phyloP scores from a whole-genome alignment of 78 protist species.

The Paulinella micropora region DNA sequence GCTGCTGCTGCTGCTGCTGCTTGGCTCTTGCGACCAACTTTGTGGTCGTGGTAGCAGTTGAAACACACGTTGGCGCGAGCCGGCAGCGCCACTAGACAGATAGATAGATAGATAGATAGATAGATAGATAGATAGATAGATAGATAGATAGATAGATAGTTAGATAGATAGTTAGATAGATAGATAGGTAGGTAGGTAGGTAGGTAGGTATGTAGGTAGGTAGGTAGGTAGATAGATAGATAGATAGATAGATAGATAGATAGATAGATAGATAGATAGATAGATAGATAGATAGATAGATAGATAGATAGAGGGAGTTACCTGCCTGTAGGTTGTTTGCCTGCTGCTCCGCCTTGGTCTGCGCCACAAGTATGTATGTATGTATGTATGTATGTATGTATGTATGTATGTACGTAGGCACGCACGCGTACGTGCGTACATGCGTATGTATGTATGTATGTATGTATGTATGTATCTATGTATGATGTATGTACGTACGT shows the following conservation, averaged over 20 bases:
- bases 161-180: no score
- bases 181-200: neutral
- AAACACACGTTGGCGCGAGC: no score
- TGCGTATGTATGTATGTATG: neutral
- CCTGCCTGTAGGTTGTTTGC: neutral
- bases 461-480: neutral
- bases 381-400: neutral
- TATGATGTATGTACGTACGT: neutral
- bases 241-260: neutral
- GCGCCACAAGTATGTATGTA: no score
- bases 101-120: no score
- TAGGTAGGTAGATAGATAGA: neutral
- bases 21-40: no score
- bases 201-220: neutral
- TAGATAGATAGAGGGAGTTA: neutral
- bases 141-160: no score
- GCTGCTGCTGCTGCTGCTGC: no score
- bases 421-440: neutral
- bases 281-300: neutral
- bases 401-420: neutral
- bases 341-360: no score
- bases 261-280: neutral
- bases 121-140: no score
- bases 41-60: no score
- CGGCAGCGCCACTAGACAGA: no score